Conservation (phyloP, 2,329 filamentous ascomycete genomes). For the Ophiostoma montium region DNA sequence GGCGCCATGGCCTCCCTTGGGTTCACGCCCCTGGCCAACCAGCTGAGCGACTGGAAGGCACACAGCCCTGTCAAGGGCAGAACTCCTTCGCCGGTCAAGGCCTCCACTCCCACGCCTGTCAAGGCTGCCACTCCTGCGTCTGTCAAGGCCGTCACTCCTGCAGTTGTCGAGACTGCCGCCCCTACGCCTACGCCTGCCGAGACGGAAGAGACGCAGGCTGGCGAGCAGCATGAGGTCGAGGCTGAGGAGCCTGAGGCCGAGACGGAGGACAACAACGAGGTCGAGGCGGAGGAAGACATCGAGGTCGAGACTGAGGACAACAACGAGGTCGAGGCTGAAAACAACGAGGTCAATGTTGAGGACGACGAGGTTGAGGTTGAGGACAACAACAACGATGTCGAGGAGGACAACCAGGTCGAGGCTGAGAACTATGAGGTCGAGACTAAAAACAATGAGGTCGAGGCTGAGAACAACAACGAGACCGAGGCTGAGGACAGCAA, state of each 20-base stretch:
- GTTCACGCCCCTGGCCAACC: slow-evolving; percentile 49
- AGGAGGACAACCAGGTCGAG: slow-evolving; percentile 12
- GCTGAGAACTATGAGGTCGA: slow-evolving; percentile 7
- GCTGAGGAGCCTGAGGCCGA: slow-evolving; percentile 14
- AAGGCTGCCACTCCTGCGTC: too few species aligned
- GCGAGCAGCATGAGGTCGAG: not conserved
- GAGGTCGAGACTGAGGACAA: slow-evolving; percentile 4
- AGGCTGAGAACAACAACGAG: not conserved
- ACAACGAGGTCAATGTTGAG: not conserved
- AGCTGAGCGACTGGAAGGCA: slow-evolving; percentile 49
- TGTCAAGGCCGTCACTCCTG: too few species aligned
- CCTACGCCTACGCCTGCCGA: too few species aligned
- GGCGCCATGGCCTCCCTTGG: slow-evolving; percentile 25
- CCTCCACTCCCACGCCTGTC: slow-evolving; percentile 2
- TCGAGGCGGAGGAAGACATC: slow-evolving; percentile 17
- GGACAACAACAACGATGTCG: slow-evolving; percentile 8
- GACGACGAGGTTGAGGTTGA: not conserved
- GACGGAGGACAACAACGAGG: slow-evolving; percentile 7
- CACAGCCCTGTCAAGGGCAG: slow-evolving; percentile 36
- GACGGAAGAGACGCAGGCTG: too few species aligned
- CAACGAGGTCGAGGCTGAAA: not conserved
- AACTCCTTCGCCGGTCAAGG: too few species aligned
- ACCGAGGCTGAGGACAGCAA: not conserved
- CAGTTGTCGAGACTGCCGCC: too few species aligned
- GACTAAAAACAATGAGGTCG: not conserved